These are phyloP conservation scores for Stagonosporopsis vannaccii DNA, from an alignment of 2,329 filamentous ascomycete species.

Conservation along the genomic window DNA sequence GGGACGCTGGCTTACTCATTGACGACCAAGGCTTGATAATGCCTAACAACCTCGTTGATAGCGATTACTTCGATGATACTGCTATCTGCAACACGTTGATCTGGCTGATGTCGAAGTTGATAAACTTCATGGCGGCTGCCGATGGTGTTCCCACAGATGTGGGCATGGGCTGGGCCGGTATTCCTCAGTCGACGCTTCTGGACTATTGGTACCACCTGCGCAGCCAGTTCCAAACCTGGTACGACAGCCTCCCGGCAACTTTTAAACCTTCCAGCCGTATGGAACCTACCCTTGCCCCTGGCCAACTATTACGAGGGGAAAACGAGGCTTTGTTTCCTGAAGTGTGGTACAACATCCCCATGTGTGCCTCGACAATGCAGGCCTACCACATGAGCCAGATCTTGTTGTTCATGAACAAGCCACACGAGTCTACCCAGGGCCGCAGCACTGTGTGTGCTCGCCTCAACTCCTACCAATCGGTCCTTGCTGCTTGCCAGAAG, in stretches of 20 bases:
- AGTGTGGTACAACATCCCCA: constrained; percentile 68
- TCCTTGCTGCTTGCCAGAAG: constrained; percentile 61
- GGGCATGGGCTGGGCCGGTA: constrained; percentile 53
- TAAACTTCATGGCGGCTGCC: constrained; percentile 68
- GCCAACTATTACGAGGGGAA: constrained; percentile 29
- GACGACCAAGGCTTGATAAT: constrained; percentile 61
- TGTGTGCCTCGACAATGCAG: constrained; percentile 72
- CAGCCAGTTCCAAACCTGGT: constrained; percentile 66
- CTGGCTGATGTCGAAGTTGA: constrained; percentile 71
- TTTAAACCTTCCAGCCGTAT: constrained; percentile 65
- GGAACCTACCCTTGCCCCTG: constrained; percentile 44
- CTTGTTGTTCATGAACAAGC: constrained; percentile 67
- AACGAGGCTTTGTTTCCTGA: constrained; percentile 58
- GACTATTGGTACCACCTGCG: constrained; percentile 64
- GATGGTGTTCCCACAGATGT: constrained; percentile 57
- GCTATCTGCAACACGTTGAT: constrained; percentile 69
- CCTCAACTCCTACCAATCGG: constrained; percentile 64
- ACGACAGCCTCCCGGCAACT: constrained; percentile 64
- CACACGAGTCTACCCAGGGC: constrained; percentile 61
- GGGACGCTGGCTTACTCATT: constrained; percentile 67
- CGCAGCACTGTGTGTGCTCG: constrained; percentile 62
- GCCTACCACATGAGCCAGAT: constrained; percentile 71
- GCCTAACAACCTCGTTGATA: constrained; percentile 53
- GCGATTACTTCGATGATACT: constrained; percentile 58
- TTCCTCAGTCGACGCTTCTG: constrained; percentile 58